Percentiles rank a stretch among this genome's conserved stretches.
These are phyloP conservation scores for Lachnellula cervina DNA, from an alignment of 2,329 filamentous ascomycete genomes.

Conservation along the genomic window DNA sequence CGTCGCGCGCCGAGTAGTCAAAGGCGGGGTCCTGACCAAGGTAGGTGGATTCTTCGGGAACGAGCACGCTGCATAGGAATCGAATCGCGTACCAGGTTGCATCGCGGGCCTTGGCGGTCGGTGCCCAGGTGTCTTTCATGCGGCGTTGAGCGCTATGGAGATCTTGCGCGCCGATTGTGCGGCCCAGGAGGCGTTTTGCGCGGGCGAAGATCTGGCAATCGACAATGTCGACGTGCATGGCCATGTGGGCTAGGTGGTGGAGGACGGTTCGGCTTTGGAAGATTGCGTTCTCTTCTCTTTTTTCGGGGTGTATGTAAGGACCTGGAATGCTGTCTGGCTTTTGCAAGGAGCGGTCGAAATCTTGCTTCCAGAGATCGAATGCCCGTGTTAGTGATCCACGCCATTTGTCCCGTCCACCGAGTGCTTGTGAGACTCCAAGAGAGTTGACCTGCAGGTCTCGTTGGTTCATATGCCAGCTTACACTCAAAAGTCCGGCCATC, in stretches of 20 bases:
- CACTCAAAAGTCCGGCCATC: conserved; percentile 89
- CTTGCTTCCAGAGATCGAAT: conserved; percentile 89
- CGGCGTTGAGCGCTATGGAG: conserved; percentile 72
- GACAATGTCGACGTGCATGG: conserved; percentile 95
- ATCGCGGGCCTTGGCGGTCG: conserved; percentile 79
- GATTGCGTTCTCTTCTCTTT: conserved; percentile 63
- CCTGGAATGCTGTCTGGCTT: conserved; percentile 48
- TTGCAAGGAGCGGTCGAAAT: conserved; percentile 81
- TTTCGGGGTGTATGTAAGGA: conserved; percentile 50
- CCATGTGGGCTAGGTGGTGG: conserved; percentile 94
- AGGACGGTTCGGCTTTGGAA: conserved; percentile 86
- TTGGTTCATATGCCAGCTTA: conserved; percentile 97
- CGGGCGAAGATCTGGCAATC: conserved; percentile 95
- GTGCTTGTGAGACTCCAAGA: conserved; percentile 69
- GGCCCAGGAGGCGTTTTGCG: conserved; percentile 76
- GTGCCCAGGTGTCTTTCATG: conserved; percentile 87
- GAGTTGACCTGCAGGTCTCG: conserved; percentile 89
- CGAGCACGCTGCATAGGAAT: conserved; percentile 79
- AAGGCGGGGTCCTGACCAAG: conserved; percentile 36
- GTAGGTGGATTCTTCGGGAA: conserved; percentile 49
- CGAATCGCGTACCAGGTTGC: conserved; percentile 89
- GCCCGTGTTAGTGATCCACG: conserved; percentile 76
- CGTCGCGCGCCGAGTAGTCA: conserved; percentile 77
- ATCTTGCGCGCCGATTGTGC: conserved; percentile 78
- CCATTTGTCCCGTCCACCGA: conserved; percentile 90